Evolutionary conservation across 2,329 filamentous ascomycete species (phyloP).

Genomic region (Clonostachys solani): DNA sequence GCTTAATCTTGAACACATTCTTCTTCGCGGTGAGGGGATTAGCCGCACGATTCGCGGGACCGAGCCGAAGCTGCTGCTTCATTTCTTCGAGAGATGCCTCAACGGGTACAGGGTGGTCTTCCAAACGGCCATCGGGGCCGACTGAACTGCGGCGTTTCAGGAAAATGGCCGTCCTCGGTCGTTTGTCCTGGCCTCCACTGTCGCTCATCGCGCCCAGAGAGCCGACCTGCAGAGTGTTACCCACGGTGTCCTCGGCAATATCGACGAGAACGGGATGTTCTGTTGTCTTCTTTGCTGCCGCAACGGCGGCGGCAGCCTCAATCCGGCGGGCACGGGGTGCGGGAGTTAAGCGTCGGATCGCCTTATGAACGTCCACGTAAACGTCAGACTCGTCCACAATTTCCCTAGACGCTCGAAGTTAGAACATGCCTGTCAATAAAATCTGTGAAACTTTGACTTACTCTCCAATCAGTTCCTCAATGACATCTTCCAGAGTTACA

Average conservation of each 20-base stretch:
- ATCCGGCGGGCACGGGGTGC: conserved; percentile 69
- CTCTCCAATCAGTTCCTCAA: conserved; percentile 98
- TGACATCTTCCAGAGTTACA: conserved; percentile 94
- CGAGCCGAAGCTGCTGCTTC: conserved; percentile 59
- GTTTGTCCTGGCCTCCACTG: conserved; percentile 26
- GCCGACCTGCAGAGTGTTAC: conserved; percentile 17
- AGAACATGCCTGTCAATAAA: conserved; percentile 10
- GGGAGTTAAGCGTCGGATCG: conserved; percentile 82
- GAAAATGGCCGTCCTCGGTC: conserved; percentile 50
- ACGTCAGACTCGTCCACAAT: conserved; percentile 99
- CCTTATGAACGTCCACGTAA: conserved; percentile 97
- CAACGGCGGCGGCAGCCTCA: conserved; percentile 25
- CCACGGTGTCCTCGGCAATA: conserved; percentile 36
- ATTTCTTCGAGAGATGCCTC: conserved; percentile 60
- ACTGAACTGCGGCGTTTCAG: conserved; percentile 55
- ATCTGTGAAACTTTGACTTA: conserved; percentile 41
- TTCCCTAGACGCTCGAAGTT: conserved; percentile 54
- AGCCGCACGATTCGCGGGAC: conserved; percentile 62
- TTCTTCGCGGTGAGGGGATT: conserved; percentile 56
- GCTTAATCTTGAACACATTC: conserved; percentile 65
- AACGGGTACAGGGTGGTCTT: conserved; percentile 46
- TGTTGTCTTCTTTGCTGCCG: conserved; percentile 20
- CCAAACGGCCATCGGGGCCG: conserved; percentile 45
- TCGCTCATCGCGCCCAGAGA: conserved; percentile 33
- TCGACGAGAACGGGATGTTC: conserved; percentile 24